These are phyloP conservation scores for Puccinellia tenuiflora DNA, from an alignment of 176 grass and related monocot species.

Conservation along the genomic window DNA sequence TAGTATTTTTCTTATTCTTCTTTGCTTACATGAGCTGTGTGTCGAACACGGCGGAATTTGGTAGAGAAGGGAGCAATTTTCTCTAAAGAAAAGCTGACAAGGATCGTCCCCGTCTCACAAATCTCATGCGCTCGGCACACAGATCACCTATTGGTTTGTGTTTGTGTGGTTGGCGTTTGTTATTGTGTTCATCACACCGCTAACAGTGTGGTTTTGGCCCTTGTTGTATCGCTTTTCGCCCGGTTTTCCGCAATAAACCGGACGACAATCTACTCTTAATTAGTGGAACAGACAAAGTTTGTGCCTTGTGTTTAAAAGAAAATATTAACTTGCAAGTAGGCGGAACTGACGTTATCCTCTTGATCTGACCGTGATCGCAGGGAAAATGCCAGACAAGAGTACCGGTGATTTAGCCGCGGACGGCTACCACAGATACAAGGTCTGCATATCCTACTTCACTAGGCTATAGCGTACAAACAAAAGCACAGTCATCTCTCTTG, in stretches of 20 bases:
- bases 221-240: no score
- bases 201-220: no score
- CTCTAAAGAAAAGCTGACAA: not conserved
- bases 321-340: not conserved
- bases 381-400: constrained; percentile 65
- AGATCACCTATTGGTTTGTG: no score
- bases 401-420: constrained; percentile 51
- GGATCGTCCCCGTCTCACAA: not conserved
- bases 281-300: no score
- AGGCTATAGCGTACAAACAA: not conserved
- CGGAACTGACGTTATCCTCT: not conserved
- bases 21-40: not conserved
- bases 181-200: no score
- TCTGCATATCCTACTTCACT: not conserved
- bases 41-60: not conserved
- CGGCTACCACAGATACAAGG: constrained; percentile 88
- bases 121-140: not conserved
- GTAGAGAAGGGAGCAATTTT: not conserved
- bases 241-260: no score
- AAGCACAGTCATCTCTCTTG: not conserved
- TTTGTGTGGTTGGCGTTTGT: no score
- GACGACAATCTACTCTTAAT: no score
- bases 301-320: no score
- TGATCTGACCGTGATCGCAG: constrained; percentile 1
- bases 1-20: not conserved